Conservation (phyloP, 352 stramenopile species). For the Pythium sp. region DNA sequence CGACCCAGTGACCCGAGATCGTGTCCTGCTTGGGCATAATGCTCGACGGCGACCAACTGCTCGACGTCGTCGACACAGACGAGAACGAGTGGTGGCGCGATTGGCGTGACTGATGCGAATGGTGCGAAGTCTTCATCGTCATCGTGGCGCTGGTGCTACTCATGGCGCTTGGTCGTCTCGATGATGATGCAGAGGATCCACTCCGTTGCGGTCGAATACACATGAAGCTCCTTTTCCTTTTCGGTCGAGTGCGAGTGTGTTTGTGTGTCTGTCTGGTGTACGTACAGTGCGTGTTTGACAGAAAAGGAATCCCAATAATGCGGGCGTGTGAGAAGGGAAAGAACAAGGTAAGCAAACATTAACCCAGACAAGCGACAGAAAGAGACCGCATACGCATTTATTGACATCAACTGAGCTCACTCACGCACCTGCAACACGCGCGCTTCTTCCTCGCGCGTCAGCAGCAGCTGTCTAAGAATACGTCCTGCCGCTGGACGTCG, state of each 20-base stretch:
- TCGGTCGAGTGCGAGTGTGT: neutral
- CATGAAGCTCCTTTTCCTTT: conserved; percentile 24
- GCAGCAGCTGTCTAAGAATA: neutral
- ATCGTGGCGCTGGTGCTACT: conserved; percentile 1
- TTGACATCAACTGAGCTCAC: neutral
- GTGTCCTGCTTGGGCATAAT: conserved; percentile 44
- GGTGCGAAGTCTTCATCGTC: conserved; percentile 8
- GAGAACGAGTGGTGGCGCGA: conserved; percentile 48
- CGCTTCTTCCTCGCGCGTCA: neutral
- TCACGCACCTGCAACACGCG: neutral
- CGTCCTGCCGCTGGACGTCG: neutral
- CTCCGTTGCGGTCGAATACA: conserved; percentile 35
- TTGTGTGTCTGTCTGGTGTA: neutral
- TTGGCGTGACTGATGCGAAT: conserved; percentile 11
- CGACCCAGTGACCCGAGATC: conserved; percentile 67
- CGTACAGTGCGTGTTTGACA: neutral
- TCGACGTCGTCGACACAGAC: conserved; percentile 65
- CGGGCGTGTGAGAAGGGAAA: neutral
- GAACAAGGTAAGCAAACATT: neutral
- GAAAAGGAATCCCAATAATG: neutral
- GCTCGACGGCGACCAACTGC: conserved; percentile 57
- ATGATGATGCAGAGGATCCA: neutral
- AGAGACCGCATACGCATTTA: neutral
- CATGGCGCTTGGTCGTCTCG: conserved; percentile 9
- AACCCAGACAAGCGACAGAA: neutral